Evolutionary conservation across 2,329 filamentous ascomycete species (phyloP).

Genomic region (Colletotrichum liriopes): DNA sequence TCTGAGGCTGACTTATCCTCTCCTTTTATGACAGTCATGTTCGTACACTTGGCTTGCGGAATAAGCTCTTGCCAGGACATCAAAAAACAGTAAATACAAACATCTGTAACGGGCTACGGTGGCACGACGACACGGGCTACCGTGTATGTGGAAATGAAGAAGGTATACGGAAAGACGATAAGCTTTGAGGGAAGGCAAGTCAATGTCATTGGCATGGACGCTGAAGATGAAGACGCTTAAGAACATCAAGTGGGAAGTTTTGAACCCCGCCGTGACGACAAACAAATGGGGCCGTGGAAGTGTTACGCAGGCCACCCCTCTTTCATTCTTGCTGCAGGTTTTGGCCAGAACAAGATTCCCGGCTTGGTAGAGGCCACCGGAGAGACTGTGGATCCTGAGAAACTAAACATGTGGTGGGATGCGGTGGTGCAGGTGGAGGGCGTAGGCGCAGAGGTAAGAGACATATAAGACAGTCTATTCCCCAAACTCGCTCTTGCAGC

Average conservation of each 20-base stretch:
- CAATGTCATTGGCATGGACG: background rate
- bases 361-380: slow-evolving; percentile 14
- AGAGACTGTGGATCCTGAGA: slow-evolving; percentile 23
- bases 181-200: background rate
- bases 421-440: slow-evolving; percentile 3
- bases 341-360: slow-evolving; percentile 10
- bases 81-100: no score
- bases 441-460: background rate
- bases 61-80: background rate
- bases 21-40: slow-evolving; percentile 15
- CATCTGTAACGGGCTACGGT: background rate
- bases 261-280: slow-evolving; percentile 22
- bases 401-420: slow-evolving; percentile 25
- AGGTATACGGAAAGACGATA: background rate
- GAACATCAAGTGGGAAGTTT: background rate
- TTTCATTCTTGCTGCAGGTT: slow-evolving; percentile 21
- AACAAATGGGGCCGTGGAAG: slow-evolving; percentile 27
- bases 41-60: background rate
- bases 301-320: slow-evolving; percentile 30
- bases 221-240: background rate
- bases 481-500: slow-evolving; percentile 14
- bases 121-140: no score
- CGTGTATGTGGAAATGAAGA: background rate
- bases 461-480: slow-evolving; percentile 12
- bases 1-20: slow-evolving; percentile 36